Conservation (phyloP, 2,329 filamentous ascomycete genomes). For the Coleophoma cylindrospora region DNA sequence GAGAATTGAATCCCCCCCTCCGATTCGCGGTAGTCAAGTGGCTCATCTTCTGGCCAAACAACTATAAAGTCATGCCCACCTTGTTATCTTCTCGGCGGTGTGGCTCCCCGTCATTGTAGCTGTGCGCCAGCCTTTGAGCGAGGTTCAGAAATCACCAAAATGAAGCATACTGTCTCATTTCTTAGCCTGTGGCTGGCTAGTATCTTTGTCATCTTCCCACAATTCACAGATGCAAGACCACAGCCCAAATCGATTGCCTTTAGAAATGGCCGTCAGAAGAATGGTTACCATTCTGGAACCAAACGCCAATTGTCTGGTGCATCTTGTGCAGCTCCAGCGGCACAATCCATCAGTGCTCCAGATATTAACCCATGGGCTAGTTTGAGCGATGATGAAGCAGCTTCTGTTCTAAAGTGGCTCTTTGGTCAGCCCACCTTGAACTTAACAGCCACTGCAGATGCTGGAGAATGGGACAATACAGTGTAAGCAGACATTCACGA, state of each 20-base stretch:
- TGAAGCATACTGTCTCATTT: background rate
- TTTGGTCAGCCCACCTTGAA: slow-evolving; percentile 1
- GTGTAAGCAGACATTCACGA: background rate
- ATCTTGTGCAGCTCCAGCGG: background rate
- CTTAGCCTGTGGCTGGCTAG: background rate
- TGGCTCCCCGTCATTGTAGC: background rate
- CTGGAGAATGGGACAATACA: slow-evolving; percentile 13
- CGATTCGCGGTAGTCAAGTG: no score
- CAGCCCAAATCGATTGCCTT: background rate
- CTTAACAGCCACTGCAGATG: background rate
- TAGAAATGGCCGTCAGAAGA: background rate
- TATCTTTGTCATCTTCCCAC: background rate
- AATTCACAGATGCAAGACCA: background rate
- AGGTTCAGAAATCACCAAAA: background rate
- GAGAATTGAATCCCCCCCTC: no score
- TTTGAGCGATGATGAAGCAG: slow-evolving; percentile 1
- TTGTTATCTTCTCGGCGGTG: background rate
- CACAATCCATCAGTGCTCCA: background rate
- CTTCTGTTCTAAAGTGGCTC: background rate
- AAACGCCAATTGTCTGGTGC: background rate
- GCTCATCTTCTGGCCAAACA: no score
- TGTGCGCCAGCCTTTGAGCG: background rate
- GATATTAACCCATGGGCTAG: background rate
- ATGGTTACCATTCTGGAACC: background rate
- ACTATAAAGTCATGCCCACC: background rate